Base-by-base conservation (phyloP, 345 rosid species). In the Gossypium australe region DNA sequence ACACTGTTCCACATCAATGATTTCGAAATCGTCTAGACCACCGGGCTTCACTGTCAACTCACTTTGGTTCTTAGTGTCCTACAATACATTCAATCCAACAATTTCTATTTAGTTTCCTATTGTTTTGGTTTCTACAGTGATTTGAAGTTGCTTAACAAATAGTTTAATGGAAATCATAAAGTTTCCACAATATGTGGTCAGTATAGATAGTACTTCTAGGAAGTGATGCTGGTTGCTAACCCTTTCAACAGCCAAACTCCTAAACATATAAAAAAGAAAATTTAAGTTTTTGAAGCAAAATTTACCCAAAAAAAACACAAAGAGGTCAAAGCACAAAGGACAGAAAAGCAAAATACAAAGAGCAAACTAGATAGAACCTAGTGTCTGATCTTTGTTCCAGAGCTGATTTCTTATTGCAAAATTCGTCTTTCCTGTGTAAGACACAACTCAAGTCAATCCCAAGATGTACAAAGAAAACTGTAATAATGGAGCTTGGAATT, bases 331-430 rank as follows among this genome's bases (percentile, higher is more conserved):
- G 2, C 0, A 27, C 16, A 7, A 14, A 16, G 17, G 4, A 8
- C 18, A 62, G 10, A 34, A 44, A 62, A 62, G 11, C 8, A 34
- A 29, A 62, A 34, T 17, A 34, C 9, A 63, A 63, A 38, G 47
- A 34, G 18, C 18, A 11, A 66, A 11, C 45, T 20, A 4, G 52
- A 20, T 44, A 18, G 53, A 45, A 66, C 70, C 70, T 66, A 11
- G 53, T 20, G 24, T 59, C 63, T 66, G 70, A 52, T 45, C 70
- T 66, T 66, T 66, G 53, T 24, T 66, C 53, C 70, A 66, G 10
- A 66, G 34, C 70, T 2, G 53, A 44, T 20, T 44, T 66, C 70
- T 66, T 66, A 5, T 20, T 66, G 53, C 70, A 66, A 66, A 66
- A 8, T 11, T 22, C 63, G 24, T 59, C 38, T 59, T 59, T 24